Base-by-base conservation (phyloP, 768 basidiomycete species). In the Calocybe cyanea region DNA sequence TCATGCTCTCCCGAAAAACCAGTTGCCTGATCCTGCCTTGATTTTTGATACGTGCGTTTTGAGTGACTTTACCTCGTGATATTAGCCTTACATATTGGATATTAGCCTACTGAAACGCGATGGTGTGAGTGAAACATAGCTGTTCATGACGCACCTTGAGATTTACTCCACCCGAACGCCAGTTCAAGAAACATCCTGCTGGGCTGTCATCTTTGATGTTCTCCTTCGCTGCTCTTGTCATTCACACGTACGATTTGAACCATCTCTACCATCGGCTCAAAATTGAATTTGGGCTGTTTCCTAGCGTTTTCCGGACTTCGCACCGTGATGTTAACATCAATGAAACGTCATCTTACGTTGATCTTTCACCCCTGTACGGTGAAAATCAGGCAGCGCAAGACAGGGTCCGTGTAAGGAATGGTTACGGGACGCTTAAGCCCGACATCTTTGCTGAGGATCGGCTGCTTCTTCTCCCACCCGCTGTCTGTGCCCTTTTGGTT, bases 291-390 rank as follows among this genome's bases (percentile, higher is more conserved):
- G 41, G 25, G 43, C 11, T 32, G 24, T 15, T 24, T 38, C 35
- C 40, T 55, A 89, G 86, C 37, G 81, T 90, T 43, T 94, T 94
- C 77, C 87, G 87, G 34, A 92, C 91, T 0, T 79, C 80, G 9
- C 85, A 87, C 60, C 63, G 57, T 8, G 69, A 86, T 39, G 69
- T 72, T 13, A 75, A 73, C 56, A 81, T 88, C 54, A 94, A 94
- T 63, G 77, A 90, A 59, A 92, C 92, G 1, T 87, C 87, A 0
- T 85, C 87, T 10, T 94, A 94, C 56, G 81, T 92, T 41, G 92
- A 94, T 57, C 75, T 94, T 1, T 78, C 82, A 2, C 87, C 88
- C 2, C 66, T 94, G 20, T 94, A 94, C 57, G 92, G 92, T 0
- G 78, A 85, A 48, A 77, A 80, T 52, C 76, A 84, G 52, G 68